Conservation (phyloP, 768 basidiomycete species). For the Boletales sp. region DNA sequence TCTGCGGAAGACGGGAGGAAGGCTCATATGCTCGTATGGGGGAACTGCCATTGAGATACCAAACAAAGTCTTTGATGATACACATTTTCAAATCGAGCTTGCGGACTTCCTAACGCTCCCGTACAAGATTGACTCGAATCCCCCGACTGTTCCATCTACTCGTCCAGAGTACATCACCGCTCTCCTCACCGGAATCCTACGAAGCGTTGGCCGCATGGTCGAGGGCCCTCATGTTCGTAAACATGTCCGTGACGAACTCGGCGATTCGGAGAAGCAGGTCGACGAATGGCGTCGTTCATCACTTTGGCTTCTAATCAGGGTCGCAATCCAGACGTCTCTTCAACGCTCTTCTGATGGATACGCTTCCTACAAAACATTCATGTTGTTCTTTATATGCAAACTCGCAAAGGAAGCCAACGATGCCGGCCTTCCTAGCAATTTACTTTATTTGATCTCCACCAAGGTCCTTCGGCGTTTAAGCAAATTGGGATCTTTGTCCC, state of each 20-base stretch:
- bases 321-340: slow-evolving; percentile 39
- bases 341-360: slow-evolving; percentile 7
- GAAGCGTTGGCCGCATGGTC: slow-evolving; percentile 5
- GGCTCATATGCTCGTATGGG: background rate
- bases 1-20: too few relatives aligned
- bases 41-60: slow-evolving; percentile 2
- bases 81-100: slow-evolving; percentile 11
- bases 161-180: slow-evolving; percentile 23
- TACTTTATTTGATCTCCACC: background rate
- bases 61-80: slow-evolving; percentile 6
- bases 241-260: slow-evolving; percentile 10
- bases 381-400: slow-evolving; percentile 21
- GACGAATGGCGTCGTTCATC: slow-evolving; percentile 21
- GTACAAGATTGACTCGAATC: slow-evolving; percentile 1
- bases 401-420: background rate
- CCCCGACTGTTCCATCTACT: background rate
- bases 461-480: slow-evolving; percentile 1
- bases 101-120: slow-evolving; percentile 17
- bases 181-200: slow-evolving; percentile 22
- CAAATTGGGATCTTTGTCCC: background rate
- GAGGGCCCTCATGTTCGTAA: slow-evolving; percentile 21
- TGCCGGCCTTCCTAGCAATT: background rate
- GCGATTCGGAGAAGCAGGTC: too few relatives aligned
- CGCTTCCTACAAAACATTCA: slow-evolving; percentile 28
- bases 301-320: slow-evolving; percentile 45